These are phyloP conservation scores for Teratosphaeria zuluensis DNA, from an alignment of 2,329 filamentous ascomycete genomes.

Conservation along the genomic window DNA sequence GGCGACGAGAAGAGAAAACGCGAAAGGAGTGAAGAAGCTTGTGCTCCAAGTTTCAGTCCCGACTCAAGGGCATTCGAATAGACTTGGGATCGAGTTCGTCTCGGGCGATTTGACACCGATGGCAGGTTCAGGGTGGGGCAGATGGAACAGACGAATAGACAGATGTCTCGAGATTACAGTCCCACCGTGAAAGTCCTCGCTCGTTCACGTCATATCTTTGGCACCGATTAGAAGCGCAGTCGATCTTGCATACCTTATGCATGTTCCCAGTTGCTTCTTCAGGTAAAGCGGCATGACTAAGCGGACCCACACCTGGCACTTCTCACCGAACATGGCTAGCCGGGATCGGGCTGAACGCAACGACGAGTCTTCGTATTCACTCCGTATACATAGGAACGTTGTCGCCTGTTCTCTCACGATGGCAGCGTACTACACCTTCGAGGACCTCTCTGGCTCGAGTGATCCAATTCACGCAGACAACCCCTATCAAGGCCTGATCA, in stretches of 20 bases:
- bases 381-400: too few relatives aligned
- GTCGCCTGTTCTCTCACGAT: slow-evolving; percentile 7
- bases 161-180: background rate
- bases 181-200: background rate
- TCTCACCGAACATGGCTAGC: background rate
- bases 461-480: slow-evolving; percentile 43
- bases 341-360: background rate
- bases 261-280: background rate
- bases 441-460: slow-evolving; percentile 23
- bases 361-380: too few relatives aligned
- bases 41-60: too few relatives aligned
- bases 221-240: background rate
- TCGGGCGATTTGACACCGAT: too few relatives aligned
- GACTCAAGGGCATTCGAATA: too few relatives aligned
- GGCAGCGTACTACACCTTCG: slow-evolving; percentile 28
- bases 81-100: too few relatives aligned
- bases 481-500: slow-evolving; percentile 66
- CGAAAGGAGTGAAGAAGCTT: too few relatives aligned
- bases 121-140: background rate
- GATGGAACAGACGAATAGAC: background rate
- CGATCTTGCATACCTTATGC: background rate
- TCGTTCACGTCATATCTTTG: background rate
- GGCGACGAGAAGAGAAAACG: too few relatives aligned
- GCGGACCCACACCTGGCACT: background rate
- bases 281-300: background rate